Evolutionary conservation across 2,329 filamentous ascomycete species (phyloP), one percentile per base, ranked within the genome.

Genomic region (Phaeosphaeriaceae sp.): DNA sequence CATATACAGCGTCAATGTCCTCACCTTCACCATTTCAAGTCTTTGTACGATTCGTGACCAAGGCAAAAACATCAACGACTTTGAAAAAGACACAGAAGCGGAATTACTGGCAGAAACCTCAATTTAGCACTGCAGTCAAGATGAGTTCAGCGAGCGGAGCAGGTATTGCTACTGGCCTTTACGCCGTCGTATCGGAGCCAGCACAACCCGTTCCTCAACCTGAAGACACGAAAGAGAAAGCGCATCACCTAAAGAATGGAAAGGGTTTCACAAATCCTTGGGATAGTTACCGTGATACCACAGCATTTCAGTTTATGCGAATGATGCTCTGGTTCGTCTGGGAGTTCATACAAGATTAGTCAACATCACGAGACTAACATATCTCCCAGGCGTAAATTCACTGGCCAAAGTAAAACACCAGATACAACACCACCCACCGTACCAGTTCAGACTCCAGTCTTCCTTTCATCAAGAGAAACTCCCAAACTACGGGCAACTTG

Each of bases 401-500:
- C 68, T 2, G 83, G 84, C 20, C 72, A 79, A 56, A 68, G 65
- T 4, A 82, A 83, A 39, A 64, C 50, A 1, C 87, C 89, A 21
- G 80, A 90, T 64, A 86, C 86, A 6, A 81, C 81, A 8, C 81
- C 82, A 18, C 84, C 87, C 8, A 86, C 86, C 0, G 84, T 94
- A 9, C 76, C 83, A 2, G 83, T 93, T 15, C 81, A 80, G 47
- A 83, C 81, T 53, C 89, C 91, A 0, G 66, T 78, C 4, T 93
- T 93, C 72, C 79, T 90, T 8, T 74, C 83, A 1, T 77, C 77
- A 12, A 83, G 89, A 46, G 74, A 80, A 4, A 83, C 81, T 2
- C 57, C 74, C 15, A 79, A 82, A 33, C 81, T 97, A 18, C 86
- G 92, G 45, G 90, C 92, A 28, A 97, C 93, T 33, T 97, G 93